These are phyloP conservation scores for Colletotrichum sp. DNA, from an alignment of 2,329 filamentous ascomycete genomes.

Conservation along the genomic window DNA sequence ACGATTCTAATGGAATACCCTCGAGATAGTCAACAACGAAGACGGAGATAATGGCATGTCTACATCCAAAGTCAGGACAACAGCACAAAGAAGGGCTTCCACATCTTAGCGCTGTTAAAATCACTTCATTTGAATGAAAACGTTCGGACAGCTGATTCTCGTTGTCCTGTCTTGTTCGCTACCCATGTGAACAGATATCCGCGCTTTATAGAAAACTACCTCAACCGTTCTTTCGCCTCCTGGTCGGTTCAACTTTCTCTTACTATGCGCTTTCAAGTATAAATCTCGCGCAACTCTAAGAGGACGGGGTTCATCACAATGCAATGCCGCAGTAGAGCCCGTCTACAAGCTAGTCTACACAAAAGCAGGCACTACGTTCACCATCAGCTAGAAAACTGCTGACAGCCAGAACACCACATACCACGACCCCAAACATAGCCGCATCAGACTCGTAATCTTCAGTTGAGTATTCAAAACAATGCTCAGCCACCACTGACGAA, in stretches of 20 bases:
- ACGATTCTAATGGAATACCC: neutral
- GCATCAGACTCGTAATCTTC: neutral
- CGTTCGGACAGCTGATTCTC: neutral
- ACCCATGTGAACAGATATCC: neutral
- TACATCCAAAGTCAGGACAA: fast-evolving
- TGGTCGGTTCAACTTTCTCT: no score
- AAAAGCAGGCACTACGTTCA: neutral
- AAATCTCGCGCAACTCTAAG: neutral
- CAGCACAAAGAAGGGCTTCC: neutral
- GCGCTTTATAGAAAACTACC: neutral
- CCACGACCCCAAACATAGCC: neutral
- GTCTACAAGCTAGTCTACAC: neutral
- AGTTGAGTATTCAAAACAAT: neutral
- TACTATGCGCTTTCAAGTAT: no score
- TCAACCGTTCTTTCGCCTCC: neutral
- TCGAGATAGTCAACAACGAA: fast-evolving
- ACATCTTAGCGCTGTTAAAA: fast-evolving
- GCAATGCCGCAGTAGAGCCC: no score
- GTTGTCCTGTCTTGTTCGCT: fast-evolving
- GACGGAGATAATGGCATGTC: neutral
- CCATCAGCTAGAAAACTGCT: neutral
- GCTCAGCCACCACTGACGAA: fast-evolving
- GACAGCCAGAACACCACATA: neutral
- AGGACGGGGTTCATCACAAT: no score
- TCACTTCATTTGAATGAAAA: neutral